Evolutionary conservation across 73 alveolate genomes (phyloP).

Genomic region (Tetrahymena borealis): DNA sequence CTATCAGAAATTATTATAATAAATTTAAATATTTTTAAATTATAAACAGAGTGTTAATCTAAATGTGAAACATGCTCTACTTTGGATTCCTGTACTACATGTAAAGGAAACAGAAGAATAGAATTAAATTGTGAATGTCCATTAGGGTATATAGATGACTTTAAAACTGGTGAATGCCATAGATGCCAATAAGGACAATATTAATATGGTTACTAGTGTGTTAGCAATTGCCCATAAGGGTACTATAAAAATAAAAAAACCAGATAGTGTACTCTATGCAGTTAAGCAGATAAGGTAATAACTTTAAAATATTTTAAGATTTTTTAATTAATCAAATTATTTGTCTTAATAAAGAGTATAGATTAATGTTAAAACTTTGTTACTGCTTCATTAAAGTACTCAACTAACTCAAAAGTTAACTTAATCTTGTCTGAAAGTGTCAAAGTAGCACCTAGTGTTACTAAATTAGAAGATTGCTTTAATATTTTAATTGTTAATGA

Average conservation of each 20-base stretch:
- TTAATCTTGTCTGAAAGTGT: not conserved
- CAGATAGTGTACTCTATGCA: not conserved
- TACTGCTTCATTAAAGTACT: not conserved
- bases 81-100: not conserved
- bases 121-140: not conserved
- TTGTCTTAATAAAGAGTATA: not conserved
- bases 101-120: not conserved
- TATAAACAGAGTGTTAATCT: not conserved
- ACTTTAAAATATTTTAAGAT: not conserved
- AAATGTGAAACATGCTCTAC: not conserved
- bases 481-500: not conserved
- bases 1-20: not conserved
- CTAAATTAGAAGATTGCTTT: not conserved
- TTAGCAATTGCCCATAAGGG: not conserved
- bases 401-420: not conserved
- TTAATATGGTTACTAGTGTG: not conserved
- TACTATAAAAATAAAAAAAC: not conserved
- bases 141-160: not conserved
- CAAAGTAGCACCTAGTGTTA: not conserved
- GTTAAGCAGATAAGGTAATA: not conserved
- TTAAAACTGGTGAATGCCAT: not conserved
- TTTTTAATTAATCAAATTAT: not conserved
- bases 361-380: not conserved
- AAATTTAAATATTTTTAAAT: not conserved
- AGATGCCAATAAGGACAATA: not conserved